phyloP scores from a whole-genome alignment of 2,329 filamentous ascomycete species.

The Apiospora pterosperma region DNA sequence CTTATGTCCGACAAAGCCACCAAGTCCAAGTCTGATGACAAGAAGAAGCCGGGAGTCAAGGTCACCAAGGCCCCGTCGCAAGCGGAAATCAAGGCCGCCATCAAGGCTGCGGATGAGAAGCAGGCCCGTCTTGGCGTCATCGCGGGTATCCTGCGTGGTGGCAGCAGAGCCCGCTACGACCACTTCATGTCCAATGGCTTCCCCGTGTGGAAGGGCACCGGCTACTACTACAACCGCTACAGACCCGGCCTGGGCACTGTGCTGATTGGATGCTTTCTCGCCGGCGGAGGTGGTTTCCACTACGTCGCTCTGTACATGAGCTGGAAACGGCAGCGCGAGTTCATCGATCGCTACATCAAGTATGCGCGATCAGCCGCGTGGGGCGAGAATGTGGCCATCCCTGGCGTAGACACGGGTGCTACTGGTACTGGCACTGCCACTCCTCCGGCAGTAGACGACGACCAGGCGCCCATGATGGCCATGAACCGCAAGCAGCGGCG shows the following conservation, averaged over 20 bases:
- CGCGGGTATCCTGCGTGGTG: slow-evolving; percentile 78
- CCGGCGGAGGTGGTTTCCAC: slow-evolving; percentile 80
- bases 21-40: slow-evolving; percentile 37
- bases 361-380: slow-evolving; percentile 86
- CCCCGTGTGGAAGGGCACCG: slow-evolving; percentile 93
- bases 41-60: slow-evolving; percentile 57
- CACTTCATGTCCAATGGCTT: slow-evolving; percentile 93
- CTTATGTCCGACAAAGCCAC: slow-evolving; percentile 68
- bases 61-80: slow-evolving; percentile 70
- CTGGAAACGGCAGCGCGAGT: slow-evolving; percentile 88
- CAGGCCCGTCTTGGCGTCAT: slow-evolving; percentile 84
- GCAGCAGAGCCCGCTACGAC: slow-evolving; percentile 83
- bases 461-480: slow-evolving; percentile 46
- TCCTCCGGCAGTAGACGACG: slow-evolving; percentile 43
- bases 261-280: slow-evolving; percentile 74
- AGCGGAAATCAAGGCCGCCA: slow-evolving; percentile 70
- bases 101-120: slow-evolving; percentile 78
- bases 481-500: slow-evolving; percentile 85
- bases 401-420: slow-evolving; percentile 54
- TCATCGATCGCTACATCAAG: slow-evolving; percentile 86
- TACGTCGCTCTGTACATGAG: slow-evolving; percentile 81
- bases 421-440: slow-evolving; percentile 40
- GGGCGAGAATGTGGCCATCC: slow-evolving; percentile 76
- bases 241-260: slow-evolving; percentile 87
- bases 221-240: slow-evolving; percentile 96